phyloP scores from a whole-genome alignment of 2,329 filamentous ascomycete species.

The Aspergillus fructus region DNA sequence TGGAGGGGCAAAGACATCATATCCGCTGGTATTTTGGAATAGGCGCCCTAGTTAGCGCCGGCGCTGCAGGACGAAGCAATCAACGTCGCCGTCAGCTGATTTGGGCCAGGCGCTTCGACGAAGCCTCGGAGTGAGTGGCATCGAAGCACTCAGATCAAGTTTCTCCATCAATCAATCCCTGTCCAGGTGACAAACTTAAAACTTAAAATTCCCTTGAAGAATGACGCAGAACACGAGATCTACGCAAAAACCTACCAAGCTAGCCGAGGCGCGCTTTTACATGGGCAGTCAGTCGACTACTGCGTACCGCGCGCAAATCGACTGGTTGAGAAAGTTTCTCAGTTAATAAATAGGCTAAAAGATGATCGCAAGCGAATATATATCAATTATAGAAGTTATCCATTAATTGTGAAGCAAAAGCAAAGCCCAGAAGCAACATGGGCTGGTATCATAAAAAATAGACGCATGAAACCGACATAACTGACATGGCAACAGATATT shows the following conservation, averaged over 20 bases:
- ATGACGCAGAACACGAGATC: neutral
- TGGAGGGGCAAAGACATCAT: conserved; percentile 10
- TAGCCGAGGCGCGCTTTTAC: neutral
- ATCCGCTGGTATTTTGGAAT: conserved; percentile 7
- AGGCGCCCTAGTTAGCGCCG: conserved; percentile 27
- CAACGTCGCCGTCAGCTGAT: conserved; percentile 21
- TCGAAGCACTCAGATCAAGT: neutral
- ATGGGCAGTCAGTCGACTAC: neutral
- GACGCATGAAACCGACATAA: conserved; percentile 23
- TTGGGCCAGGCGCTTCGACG: conserved; percentile 5
- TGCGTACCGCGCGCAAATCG: neutral
- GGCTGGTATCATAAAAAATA: conserved; percentile 41
- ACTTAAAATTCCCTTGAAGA: neutral
- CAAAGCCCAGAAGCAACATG: conserved; percentile 32
- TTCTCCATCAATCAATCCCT: neutral
- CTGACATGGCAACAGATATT: conserved; percentile 19
- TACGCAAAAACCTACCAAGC: neutral
- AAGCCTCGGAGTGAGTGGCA: neutral
- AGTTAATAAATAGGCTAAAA: neutral
- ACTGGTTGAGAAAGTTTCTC: neutral
- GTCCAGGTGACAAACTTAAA: neutral
- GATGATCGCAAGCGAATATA: conserved; percentile 13
- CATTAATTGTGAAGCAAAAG: conserved; percentile 22
- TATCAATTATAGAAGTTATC: conserved; percentile 32
- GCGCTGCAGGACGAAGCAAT: conserved; percentile 12